phyloP scores from a whole-genome alignment of 2,329 filamentous ascomycete species.

The Aspergillus hortae region DNA sequence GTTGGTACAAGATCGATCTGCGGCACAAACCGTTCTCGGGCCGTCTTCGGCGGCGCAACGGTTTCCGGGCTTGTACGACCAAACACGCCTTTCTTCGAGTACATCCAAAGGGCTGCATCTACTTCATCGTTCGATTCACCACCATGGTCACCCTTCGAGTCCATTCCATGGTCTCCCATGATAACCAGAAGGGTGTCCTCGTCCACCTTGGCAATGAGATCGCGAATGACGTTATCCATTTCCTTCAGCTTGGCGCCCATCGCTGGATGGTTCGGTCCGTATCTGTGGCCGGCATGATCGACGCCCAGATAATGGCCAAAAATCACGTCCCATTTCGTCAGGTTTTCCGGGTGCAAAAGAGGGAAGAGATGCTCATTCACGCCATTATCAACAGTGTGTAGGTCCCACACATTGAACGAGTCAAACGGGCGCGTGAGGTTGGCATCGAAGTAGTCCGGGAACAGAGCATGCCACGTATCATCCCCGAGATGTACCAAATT shows the following conservation, averaged over 20 bases:
- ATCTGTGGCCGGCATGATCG: slow-evolving; percentile 94
- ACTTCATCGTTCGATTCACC: slow-evolving; percentile 96
- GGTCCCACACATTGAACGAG: slow-evolving; percentile 97
- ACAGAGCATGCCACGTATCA: slow-evolving; percentile 92
- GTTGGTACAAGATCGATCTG: slow-evolving; percentile 98
- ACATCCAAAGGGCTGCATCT: slow-evolving; percentile 96
- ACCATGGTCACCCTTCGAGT: slow-evolving; percentile 94
- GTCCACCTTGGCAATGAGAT: slow-evolving; percentile 69
- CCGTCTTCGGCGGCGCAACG: slow-evolving; percentile 57
- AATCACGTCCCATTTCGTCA: slow-evolving; percentile 82
- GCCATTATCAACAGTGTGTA: slow-evolving; percentile 95
- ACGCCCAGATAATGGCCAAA: slow-evolving; percentile 93
- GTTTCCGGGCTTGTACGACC: slow-evolving; percentile 66
- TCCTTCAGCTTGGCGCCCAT: slow-evolving; percentile 89
- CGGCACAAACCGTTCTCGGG: slow-evolving; percentile 67
- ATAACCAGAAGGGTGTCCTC: slow-evolving; percentile 85
- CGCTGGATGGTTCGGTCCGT: slow-evolving; percentile 86
- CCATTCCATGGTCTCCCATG: slow-evolving; percentile 99
- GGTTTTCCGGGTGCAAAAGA: slow-evolving; percentile 63
- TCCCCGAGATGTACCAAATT: slow-evolving; percentile 92
- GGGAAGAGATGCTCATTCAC: slow-evolving; percentile 83
- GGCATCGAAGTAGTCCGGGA: slow-evolving; percentile 87
- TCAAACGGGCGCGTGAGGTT: slow-evolving; percentile 87
- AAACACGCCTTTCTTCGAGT: slow-evolving; percentile 82
- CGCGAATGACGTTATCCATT: slow-evolving; percentile 78